A percentile compares a stretch with the other conserved stretches of the same genome.
Conservation (phyloP, 495 filamentous ascomycete species). For the Poronia punctata region DNA sequence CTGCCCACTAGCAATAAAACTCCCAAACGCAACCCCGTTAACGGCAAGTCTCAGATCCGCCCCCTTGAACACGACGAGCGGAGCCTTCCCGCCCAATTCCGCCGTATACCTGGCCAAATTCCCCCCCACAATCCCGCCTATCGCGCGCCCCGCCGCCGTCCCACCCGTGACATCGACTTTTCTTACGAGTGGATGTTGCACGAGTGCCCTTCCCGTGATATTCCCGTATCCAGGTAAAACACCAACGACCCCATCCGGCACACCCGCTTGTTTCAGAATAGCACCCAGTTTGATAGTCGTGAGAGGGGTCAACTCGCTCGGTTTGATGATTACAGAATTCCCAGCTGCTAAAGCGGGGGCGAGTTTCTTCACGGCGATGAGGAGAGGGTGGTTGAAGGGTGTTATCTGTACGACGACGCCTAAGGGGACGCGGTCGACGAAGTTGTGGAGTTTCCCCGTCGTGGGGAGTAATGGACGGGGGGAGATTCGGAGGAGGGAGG, state of each 20-base stretch:
- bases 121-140: constrained; percentile 40
- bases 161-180: constrained; percentile 61
- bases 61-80: constrained; percentile 47
- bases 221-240: constrained; percentile 51
- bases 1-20: constrained; percentile 54
- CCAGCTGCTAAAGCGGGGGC: constrained; percentile 56
- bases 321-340: constrained; percentile 56
- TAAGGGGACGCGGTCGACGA: constrained; percentile 50
- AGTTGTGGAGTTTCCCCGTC: constrained; percentile 54
- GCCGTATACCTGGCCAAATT: constrained; percentile 52
- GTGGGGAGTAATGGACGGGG: constrained; percentile 56
- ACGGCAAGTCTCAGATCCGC: constrained; percentile 46
- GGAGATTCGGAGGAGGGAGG: constrained; percentile 50
- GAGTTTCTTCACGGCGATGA: constrained; percentile 59
- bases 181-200: constrained; percentile 42
- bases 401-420: constrained; percentile 60
- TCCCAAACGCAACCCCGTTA: constrained; percentile 53
- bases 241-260: constrained; percentile 51
- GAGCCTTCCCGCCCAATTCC: constrained; percentile 56
- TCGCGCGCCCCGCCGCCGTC: constrained; percentile 36
- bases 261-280: constrained; percentile 46
- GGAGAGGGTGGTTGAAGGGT: constrained; percentile 58
- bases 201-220: constrained; percentile 48
- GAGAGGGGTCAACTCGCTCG: constrained; percentile 54
- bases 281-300: constrained; percentile 46